These are phyloP conservation scores for Pythium oligandrum DNA, from an alignment of 352 stramenopile species.

Conservation along the genomic window DNA sequence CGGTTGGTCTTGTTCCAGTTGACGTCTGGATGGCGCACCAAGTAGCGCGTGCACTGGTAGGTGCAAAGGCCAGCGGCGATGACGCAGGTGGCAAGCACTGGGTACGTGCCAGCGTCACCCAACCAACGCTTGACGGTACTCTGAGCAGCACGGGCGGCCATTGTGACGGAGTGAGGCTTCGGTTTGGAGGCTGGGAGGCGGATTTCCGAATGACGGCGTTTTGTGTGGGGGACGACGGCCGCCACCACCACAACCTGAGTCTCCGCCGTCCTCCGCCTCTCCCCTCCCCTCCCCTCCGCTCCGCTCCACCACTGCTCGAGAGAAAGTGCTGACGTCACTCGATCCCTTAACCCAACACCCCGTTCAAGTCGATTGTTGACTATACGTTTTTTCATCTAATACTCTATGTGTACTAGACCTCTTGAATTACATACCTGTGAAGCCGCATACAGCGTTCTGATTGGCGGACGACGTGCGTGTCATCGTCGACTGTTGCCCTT, in stretches of 20 bases:
- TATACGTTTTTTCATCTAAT: not conserved
- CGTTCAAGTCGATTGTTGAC: constrained; percentile 7
- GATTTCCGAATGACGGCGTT: constrained; percentile 63
- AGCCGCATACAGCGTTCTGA: constrained; percentile 5
- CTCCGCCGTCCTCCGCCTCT: not conserved
- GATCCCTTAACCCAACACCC: not conserved
- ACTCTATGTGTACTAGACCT: not conserved
- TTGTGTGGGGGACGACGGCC: not conserved
- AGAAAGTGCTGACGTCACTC: constrained; percentile 23
- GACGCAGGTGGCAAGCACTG: constrained; percentile 67
- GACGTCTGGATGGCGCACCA: constrained; percentile 64
- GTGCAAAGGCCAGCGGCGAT: constrained; percentile 55
- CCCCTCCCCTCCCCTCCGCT: constrained; percentile 2
- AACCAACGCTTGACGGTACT: constrained; percentile 63
- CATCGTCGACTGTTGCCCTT: constrained; percentile 4
- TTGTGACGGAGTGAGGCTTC: constrained; percentile 25
- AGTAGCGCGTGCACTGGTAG: constrained; percentile 72
- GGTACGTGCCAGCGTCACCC: constrained; percentile 73
- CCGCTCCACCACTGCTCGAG: not conserved
- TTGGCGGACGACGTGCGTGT: constrained; percentile 21
- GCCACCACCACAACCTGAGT: not conserved
- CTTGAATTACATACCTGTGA: constrained; percentile 10
- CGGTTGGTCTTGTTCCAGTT: constrained; percentile 80
- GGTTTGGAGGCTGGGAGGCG: constrained; percentile 29
- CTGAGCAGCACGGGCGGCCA: constrained; percentile 40